Evolutionary conservation across 352 stramenopile species (phyloP), one percentile per base, ranked within the genome.

Genomic region (Globisporangium alternatum): DNA sequence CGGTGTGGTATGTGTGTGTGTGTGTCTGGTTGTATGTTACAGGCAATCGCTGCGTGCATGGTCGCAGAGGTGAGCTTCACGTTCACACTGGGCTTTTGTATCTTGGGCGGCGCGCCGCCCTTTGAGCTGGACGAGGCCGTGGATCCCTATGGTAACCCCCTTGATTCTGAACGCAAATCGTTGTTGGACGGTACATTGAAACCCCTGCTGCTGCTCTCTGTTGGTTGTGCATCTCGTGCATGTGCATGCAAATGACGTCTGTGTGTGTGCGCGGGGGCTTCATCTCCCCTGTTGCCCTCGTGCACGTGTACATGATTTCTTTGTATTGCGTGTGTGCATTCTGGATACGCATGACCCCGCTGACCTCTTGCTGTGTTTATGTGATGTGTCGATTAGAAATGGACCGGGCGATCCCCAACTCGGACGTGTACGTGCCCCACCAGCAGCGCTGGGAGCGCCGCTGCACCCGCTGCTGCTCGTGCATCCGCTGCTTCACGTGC

Each of bases 401-500:
- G 8, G 81, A 91, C 21, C 78, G 73, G 2, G 63, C 74, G 15
- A 85, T 91, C 43, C 80, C 78, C 12, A 88, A 81, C 64, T 93
- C 83, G 59, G 80, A 90, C 61, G 74, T 96, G 55, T 94, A 96
- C 75, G 81, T 94, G 48, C 87, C 87, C 12, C 85, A 93, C 56
- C 79, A 86, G 39, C 67, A 80, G 54, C 72, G 83, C 25, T 96
- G 87, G 87, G 82, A 91, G 65, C 77, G 83, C 54, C 78, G 86
- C 4, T 96, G 87, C 64, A 90, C 72, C 44, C 76, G 73, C 45
- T 96, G 77, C 66, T 96, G 87, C 51, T 66, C 83, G 45, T 96
- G 87, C 57, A 45, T 96, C 45, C 87, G 80, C n/a, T 93, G 83
- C 69, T 87, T 89, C 62, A 96, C 88, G 49, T 96, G 88, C 77